phyloP scores from a whole-genome alignment of 2,329 filamentous ascomycete genomes.

The Rhynchosporium graminicola region DNA sequence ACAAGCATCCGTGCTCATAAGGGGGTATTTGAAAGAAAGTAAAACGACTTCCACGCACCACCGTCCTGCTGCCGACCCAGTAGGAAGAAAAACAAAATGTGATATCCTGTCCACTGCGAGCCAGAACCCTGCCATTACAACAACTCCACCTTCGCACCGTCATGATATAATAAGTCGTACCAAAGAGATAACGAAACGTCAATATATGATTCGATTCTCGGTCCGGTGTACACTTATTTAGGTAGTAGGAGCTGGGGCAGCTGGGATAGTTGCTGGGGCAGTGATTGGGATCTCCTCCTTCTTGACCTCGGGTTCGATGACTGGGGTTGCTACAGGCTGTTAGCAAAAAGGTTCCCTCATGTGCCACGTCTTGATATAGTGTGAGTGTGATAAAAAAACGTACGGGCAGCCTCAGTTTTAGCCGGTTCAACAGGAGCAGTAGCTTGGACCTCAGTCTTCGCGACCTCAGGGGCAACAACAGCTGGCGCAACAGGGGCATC shows the following conservation, averaged over 20 bases:
- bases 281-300: slow-evolving; percentile 26
- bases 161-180: slow-evolving; percentile 22
- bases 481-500: slow-evolving; percentile 12
- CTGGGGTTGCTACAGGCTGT: slow-evolving; percentile 24
- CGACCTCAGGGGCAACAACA: slow-evolving; percentile 20
- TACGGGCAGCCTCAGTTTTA: slow-evolving; percentile 26
- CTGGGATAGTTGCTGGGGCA: slow-evolving; percentile 24
- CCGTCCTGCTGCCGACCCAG: neutral
- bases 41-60: slow-evolving; percentile 25
- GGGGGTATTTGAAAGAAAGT: slow-evolving; percentile 34
- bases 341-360: slow-evolving; percentile 1
- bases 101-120: slow-evolving; percentile 29
- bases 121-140: slow-evolving; percentile 36
- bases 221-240: slow-evolving; percentile 22
- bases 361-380: neutral
- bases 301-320: slow-evolving; percentile 23
- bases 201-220: slow-evolving; percentile 12
- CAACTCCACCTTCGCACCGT: slow-evolving; percentile 23
- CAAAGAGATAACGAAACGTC: slow-evolving; percentile 18
- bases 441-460: slow-evolving; percentile 27
- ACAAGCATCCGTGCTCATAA: slow-evolving; percentile 29
- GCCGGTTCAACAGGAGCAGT: slow-evolving; percentile 27
- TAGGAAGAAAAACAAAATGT: slow-evolving; percentile 20
- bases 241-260: slow-evolving; percentile 19
- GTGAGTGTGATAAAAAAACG: neutral